phyloP scores from a whole-genome alignment of 2,329 filamentous ascomycete species.

The Talaromyces sp. region DNA sequence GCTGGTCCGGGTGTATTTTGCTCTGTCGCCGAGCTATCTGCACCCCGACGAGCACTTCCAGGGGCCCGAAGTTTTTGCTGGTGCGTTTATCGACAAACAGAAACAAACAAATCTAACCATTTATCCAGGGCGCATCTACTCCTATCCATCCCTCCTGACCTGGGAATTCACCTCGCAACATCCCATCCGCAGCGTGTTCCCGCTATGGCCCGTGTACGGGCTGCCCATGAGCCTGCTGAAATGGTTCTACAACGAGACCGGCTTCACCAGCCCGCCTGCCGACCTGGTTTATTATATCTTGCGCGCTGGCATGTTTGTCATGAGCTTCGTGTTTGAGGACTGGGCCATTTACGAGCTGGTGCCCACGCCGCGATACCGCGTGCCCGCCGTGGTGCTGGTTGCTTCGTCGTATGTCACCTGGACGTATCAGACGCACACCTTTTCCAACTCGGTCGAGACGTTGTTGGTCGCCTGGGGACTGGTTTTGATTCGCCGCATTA shows the following conservation, averaged over 20 bases:
- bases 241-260: constrained; percentile 87
- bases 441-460: constrained; percentile 96
- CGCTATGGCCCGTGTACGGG: constrained; percentile 87
- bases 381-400: constrained; percentile 73
- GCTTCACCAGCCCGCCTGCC: constrained; percentile 69
- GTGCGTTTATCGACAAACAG: constrained; percentile 50
- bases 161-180: constrained; percentile 92
- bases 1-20: constrained; percentile 87
- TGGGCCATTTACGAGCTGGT: constrained; percentile 95
- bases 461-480: constrained; percentile 88
- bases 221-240: constrained; percentile 87
- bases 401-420: constrained; percentile 97
- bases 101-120: not conserved
- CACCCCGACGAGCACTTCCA: constrained; percentile 99
- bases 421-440: constrained; percentile 97
- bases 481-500: constrained; percentile 83
- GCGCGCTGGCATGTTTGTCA: constrained; percentile 82
- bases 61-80: constrained; percentile 93
- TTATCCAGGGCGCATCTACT: constrained; percentile 78
- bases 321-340: constrained; percentile 95
- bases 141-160: constrained; percentile 80
- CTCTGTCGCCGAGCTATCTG: constrained; percentile 89
- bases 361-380: constrained; percentile 65
- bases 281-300: constrained; percentile 84
- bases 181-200: constrained; percentile 62